phyloP scores from a whole-genome alignment of 495 filamentous ascomycete genomes.

The Talaromyces adpressus region DNA sequence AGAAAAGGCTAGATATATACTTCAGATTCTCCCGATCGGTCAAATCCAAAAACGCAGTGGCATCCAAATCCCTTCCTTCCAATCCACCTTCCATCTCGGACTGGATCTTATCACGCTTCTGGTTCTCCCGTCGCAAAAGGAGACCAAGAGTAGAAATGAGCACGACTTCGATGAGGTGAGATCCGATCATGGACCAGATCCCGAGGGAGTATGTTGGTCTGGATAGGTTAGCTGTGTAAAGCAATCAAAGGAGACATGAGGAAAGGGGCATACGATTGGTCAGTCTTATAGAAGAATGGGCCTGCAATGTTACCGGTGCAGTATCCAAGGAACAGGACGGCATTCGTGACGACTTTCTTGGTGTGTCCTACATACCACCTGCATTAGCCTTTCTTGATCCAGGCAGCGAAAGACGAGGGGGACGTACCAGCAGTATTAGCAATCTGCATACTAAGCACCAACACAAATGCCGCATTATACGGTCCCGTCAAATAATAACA shows the following conservation, averaged over 20 bases:
- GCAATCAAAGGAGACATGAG: not conserved
- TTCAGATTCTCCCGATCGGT: slow-evolving; percentile 55
- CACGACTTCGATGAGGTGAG: slow-evolving; percentile 46
- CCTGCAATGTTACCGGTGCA: slow-evolving; percentile 49
- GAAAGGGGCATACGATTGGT: slow-evolving; percentile 19
- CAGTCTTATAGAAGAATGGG: slow-evolving; percentile 55
- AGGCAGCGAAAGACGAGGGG: too few species aligned
- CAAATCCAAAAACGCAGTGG: slow-evolving; percentile 53
- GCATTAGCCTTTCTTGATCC: not conserved
- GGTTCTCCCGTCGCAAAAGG: slow-evolving; percentile 48
- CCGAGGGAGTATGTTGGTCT: slow-evolving; percentile 40
- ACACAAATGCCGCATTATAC: slow-evolving; percentile 54
- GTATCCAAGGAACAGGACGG: slow-evolving; percentile 47
- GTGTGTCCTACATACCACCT: slow-evolving; percentile 36
- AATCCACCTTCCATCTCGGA: slow-evolving; percentile 30
- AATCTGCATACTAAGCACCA: slow-evolving; percentile 51
- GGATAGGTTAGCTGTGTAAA: not conserved
- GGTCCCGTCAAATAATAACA: slow-evolving; percentile 53
- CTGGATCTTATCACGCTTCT: slow-evolving; percentile 45
- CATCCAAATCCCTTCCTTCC: slow-evolving; percentile 43
- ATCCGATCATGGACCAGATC: slow-evolving; percentile 58
- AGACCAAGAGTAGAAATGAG: slow-evolving; percentile 40
- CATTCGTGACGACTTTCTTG: slow-evolving; percentile 57
- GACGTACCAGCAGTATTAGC: slow-evolving; percentile 37
- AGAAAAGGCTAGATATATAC: slow-evolving; percentile 17